Conservation (phyloP, 176 grass and related monocot species). For the Aegilops sharonensis region DNA sequence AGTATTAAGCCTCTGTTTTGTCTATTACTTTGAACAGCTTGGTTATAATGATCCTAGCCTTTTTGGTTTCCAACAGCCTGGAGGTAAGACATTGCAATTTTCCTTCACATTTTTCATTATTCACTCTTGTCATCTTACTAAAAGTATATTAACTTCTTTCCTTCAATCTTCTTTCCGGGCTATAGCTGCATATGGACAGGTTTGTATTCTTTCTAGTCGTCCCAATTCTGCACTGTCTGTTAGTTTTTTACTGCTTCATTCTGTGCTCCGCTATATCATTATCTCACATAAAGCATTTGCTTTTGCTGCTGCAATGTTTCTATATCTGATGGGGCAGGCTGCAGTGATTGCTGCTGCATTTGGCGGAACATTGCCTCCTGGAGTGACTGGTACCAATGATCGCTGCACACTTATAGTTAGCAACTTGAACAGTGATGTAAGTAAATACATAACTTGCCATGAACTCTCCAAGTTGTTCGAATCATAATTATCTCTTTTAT, state of each 20-base stretch:
- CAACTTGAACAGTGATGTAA: slow-evolving; percentile 96
- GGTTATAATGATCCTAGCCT: slow-evolving; percentile 74
- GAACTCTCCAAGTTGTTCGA: background rate
- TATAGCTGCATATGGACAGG: slow-evolving; percentile 85
- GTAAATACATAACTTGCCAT: background rate
- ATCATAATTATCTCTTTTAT: background rate
- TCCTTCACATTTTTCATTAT: slow-evolving; percentile 6
- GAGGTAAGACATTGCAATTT: slow-evolving; percentile 32
- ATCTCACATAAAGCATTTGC: slow-evolving; percentile 21
- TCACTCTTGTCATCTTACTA: background rate
- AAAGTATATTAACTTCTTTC: slow-evolving; percentile 5
- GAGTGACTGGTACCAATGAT: slow-evolving; percentile 79
- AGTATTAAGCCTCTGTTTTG: background rate
- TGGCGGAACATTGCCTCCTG: slow-evolving; percentile 70
- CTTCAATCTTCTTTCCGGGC: background rate
- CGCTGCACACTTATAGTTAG: slow-evolving; percentile 87
- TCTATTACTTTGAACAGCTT: slow-evolving; percentile 42
- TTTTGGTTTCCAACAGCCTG: slow-evolving; percentile 65
- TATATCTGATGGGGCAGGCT: slow-evolving; percentile 67
- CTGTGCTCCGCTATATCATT: background rate
- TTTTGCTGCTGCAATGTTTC: slow-evolving; percentile 9
- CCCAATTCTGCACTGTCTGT: background rate
- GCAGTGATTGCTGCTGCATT: slow-evolving; percentile 81
- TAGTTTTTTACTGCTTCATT: slow-evolving; percentile 10
- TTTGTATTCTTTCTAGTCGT: slow-evolving; percentile 35